phyloP scores from a whole-genome alignment of 2,329 filamentous ascomycete genomes.

The Mycosphaerella sp. region DNA sequence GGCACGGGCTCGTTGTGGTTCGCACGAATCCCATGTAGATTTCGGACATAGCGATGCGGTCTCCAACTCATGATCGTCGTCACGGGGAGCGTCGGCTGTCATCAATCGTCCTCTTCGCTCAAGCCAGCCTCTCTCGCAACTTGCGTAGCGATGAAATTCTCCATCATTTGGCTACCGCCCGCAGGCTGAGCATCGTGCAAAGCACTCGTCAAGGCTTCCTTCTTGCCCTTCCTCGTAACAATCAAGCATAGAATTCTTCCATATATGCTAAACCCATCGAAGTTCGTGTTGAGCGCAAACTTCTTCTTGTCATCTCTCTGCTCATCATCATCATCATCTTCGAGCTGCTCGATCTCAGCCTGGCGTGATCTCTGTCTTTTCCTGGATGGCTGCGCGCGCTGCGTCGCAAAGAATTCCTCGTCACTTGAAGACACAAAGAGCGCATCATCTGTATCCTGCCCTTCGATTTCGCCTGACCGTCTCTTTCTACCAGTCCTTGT shows the following conservation, averaged over 20 bases:
- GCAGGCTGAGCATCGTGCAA: conserved; percentile 20
- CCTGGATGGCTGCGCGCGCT: conserved; percentile 25
- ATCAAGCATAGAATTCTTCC: conserved; percentile 87
- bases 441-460: conserved; percentile 27
- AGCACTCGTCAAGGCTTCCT: conserved; percentile 23
- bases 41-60: too few relatives aligned
- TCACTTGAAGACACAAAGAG: conserved; percentile 36
- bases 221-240: conserved; percentile 62
- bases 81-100: neutral
- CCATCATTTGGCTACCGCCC: conserved; percentile 36
- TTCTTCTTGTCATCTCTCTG: conserved; percentile 80
- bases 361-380: conserved; percentile 14
- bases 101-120: conserved; percentile 29
- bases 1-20: neutral
- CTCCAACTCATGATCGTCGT: neutral
- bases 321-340: conserved; percentile 19
- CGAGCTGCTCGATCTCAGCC: conserved; percentile 23
- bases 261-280: conserved; percentile 95
- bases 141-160: conserved; percentile 37
- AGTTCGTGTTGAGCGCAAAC: conserved; percentile 73
- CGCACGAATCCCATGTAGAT: too few relatives aligned
- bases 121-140: conserved; percentile 30
- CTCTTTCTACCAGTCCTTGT: conserved; percentile 23
- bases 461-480: conserved; percentile 13
- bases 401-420: conserved; percentile 32